Evolutionary conservation across 495 filamentous ascomycete genomes (phyloP).

Genomic region (Xylaria sp.): DNA sequence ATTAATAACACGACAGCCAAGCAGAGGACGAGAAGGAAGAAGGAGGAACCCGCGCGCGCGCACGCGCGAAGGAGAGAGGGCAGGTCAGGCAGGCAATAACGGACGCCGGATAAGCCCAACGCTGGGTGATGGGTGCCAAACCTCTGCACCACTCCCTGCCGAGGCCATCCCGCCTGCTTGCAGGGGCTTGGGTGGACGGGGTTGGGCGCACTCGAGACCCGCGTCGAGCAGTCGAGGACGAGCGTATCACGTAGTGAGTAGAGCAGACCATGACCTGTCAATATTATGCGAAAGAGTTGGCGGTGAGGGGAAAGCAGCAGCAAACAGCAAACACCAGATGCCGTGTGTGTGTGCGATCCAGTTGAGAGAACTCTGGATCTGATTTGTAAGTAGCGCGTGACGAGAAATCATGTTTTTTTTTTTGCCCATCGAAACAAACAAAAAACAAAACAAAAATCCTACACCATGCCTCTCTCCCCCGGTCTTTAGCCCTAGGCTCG

Average conservation of each 20-base stretch:
- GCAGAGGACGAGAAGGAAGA: conserved; percentile 24
- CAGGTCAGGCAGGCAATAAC: too few relatives aligned
- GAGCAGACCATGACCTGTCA: conserved; percentile 11
- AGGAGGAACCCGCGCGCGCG: too few relatives aligned
- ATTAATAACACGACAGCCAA: conserved; percentile 38
- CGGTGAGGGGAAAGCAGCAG: conserved; percentile 21
- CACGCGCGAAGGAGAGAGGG: too few relatives aligned
- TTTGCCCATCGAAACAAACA: neutral
- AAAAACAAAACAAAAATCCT: neutral
- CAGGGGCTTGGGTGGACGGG: conserved; percentile 22
- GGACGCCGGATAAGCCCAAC: conserved; percentile 31
- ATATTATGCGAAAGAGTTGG: conserved; percentile 22
- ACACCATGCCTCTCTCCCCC: neutral
- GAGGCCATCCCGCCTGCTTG: neutral
- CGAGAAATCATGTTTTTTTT: conserved; percentile 9
- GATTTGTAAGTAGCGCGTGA: conserved; percentile 20
- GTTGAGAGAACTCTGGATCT: conserved; percentile 4
- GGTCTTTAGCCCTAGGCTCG: conserved; percentile 15
- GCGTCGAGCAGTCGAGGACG: conserved; percentile 13
- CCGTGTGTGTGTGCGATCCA: neutral
- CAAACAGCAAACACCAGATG: too few relatives aligned
- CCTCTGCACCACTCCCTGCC: conserved; percentile 12
- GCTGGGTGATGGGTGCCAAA: conserved; percentile 11
- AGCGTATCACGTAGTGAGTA: conserved; percentile 22
- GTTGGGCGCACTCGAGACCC: conserved; percentile 14